Evolutionary conservation across 352 stramenopile species (phyloP), one percentile per base, ranked within the genome.

Genomic region (Pseudoperonospora humuli): DNA sequence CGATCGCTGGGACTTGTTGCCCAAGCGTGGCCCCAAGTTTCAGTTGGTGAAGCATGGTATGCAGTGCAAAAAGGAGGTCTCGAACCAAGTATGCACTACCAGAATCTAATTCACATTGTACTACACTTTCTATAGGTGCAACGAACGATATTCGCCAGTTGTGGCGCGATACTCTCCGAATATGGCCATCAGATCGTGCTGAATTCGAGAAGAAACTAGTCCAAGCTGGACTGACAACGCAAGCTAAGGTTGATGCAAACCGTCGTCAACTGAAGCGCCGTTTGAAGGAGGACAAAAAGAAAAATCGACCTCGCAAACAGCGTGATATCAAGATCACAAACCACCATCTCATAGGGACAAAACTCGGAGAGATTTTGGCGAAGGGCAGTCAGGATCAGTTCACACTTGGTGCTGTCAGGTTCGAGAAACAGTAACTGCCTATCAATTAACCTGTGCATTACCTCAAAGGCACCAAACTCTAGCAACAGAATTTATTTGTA

Each of bases 241-340:
- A 92, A 40, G 74, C 79, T 9, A 92, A 89, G 66, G 66, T 92
- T 19, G 75, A 91, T 53, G 78, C 78, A 11, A 86, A 59, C 32
- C 76, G 79, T 29, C 73, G 76, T 20, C 74, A 87, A 45, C 64
- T 80, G 52, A 89, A 89, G 59, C 74, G 77, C 28, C 76, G 79
- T 35, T 61, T 88, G 46, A 86, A 89, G 39, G 75, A 87, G 36
- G 75, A 86, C 46, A 89, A 86, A 50, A 92, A 86, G 53, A 84
- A 86, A 57, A 73, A 76, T 20, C 73, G 78, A 19, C 61, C 74
- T 56, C 71, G 75, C 33, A 90, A 90, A 58, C 77, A 89, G 47
- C 77, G 80, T 29, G 74, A 93, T 46, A 93, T 93, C 50, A 93
- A 93, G 61, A 90, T 93, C 39, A 87, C 77, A 6, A 93, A 93